A percentile compares a stretch with the other conserved stretches of the same genome.
phyloP scores from a whole-genome alignment of 139 green algal genomes.

The Chlamydomonas schloesseri region DNA sequence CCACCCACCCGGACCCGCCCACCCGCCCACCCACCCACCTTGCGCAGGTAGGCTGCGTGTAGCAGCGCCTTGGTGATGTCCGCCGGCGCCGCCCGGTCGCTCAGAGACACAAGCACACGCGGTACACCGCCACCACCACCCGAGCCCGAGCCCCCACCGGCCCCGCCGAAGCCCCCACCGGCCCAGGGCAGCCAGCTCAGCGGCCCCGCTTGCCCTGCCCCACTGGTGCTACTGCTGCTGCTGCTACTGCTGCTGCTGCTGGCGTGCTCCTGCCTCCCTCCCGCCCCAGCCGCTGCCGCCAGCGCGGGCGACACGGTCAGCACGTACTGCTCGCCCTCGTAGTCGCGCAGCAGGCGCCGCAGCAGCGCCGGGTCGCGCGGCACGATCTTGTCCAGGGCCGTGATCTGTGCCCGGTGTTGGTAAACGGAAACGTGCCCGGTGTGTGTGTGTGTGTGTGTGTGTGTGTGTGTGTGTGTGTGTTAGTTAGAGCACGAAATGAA shows the following conservation, averaged over 20 bases:
- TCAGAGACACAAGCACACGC: constrained; percentile 18
- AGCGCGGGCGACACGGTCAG: neutral
- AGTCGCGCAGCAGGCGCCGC: neutral
- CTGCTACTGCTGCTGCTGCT: neutral
- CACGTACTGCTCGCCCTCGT: constrained; percentile 26
- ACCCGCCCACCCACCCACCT: constrained; percentile 14
- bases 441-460: no score
- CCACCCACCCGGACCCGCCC: neutral
- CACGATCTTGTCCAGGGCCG: neutral
- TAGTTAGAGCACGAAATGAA: no score
- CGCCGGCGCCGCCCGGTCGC: constrained; percentile 34
- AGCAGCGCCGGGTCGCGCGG: neutral
- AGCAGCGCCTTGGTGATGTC: constrained; percentile 76
- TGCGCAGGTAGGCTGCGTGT: constrained; percentile 73
- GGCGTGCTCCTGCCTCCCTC: no score
- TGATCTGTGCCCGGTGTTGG: constrained; percentile 9
- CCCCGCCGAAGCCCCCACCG: no score
- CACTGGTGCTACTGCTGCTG: neutral
- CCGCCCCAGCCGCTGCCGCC: neutral
- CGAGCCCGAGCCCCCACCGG: neutral
- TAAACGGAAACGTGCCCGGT: no score
- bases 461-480: no score
- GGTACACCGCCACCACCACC: neutral
- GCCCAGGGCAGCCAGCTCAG: neutral
- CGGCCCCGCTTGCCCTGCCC: neutral